These are phyloP conservation scores for Allium sativum DNA, from an alignment of 106 monocot genomes.

Conservation along the genomic window DNA sequence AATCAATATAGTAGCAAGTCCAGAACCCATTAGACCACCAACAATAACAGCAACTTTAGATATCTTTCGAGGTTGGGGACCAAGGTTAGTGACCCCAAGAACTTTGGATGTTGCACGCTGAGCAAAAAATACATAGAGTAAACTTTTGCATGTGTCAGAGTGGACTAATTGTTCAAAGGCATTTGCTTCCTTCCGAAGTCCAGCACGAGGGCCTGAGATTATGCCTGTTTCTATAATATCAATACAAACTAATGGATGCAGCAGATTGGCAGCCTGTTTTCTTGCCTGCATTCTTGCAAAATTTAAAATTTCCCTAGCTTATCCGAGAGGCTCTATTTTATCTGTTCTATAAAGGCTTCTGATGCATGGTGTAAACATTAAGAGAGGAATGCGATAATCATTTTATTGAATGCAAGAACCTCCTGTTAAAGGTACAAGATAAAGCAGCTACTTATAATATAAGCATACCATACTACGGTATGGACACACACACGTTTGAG, in stretches of 20 bases:
- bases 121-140: slow-evolving; percentile 80
- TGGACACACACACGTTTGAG: too few species aligned
- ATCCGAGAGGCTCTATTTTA: slow-evolving; percentile 55
- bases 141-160: slow-evolving; percentile 67
- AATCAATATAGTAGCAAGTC: slow-evolving; percentile 82
- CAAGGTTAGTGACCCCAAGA: slow-evolving; percentile 66
- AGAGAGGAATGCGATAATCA: too few species aligned
- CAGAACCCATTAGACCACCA: slow-evolving; percentile 97
- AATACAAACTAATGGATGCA: slow-evolving; percentile 73
- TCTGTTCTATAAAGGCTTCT: slow-evolving; percentile 72
- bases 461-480: too few species aligned
- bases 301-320: slow-evolving; percentile 64
- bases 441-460: too few species aligned
- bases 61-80: slow-evolving; percentile 59
- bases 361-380: too few species aligned
- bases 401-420: too few species aligned
- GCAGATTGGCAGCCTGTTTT: slow-evolving; percentile 50
- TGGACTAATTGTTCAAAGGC: slow-evolving; percentile 34
- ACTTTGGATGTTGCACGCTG: slow-evolving; percentile 58
- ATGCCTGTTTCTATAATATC: slow-evolving; percentile 88
- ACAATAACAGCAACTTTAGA: slow-evolving; percentile 84
- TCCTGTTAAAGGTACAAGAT: too few species aligned
- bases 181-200: slow-evolving; percentile 69
- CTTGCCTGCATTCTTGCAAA: slow-evolving; percentile 63
- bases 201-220: slow-evolving; percentile 64